These are phyloP conservation scores for Arthrinium phaeospermum DNA, from an alignment of 2,329 filamentous ascomycete genomes.

Conservation along the genomic window DNA sequence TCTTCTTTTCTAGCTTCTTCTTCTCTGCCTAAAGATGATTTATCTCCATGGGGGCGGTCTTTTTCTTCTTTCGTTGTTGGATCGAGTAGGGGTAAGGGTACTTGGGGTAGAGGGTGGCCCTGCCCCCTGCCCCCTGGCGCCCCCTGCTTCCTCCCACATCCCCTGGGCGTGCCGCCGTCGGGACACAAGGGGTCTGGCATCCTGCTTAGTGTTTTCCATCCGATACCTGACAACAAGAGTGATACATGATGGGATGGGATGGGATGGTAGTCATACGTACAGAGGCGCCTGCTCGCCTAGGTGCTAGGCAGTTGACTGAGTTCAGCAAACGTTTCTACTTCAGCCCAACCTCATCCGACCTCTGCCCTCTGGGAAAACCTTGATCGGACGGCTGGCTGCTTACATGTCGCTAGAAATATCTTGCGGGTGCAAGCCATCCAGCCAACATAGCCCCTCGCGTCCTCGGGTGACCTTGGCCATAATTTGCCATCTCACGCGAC, in stretches of 20 bases:
- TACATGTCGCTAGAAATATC: background rate
- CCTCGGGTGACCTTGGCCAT: background rate
- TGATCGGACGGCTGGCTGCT: slow-evolving; percentile 7
- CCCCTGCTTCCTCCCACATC: background rate
- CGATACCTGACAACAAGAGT: background rate
- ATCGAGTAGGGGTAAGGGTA: background rate
- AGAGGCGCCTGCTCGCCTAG: background rate
- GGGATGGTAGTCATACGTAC: background rate
- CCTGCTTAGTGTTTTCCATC: background rate
- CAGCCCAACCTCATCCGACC: background rate
- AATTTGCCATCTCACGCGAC: background rate
- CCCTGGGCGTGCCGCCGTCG: background rate
- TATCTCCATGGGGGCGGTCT: background rate
- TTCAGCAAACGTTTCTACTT: slow-evolving; percentile 1
- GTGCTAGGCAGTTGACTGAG: background rate
- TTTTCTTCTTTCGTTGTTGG: slow-evolving; percentile 2
- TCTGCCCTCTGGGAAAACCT: background rate
- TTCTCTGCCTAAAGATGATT: background rate
- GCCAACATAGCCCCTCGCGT: background rate
- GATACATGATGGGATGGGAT: background rate
- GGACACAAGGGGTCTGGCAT: background rate
- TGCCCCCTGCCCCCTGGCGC: background rate
- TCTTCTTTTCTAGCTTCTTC: background rate
- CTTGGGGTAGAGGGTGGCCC: no score
- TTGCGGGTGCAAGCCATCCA: background rate